These are phyloP conservation scores for Penicillium sp. DNA, from an alignment of 2,329 filamentous ascomycete species.

Conservation along the genomic window DNA sequence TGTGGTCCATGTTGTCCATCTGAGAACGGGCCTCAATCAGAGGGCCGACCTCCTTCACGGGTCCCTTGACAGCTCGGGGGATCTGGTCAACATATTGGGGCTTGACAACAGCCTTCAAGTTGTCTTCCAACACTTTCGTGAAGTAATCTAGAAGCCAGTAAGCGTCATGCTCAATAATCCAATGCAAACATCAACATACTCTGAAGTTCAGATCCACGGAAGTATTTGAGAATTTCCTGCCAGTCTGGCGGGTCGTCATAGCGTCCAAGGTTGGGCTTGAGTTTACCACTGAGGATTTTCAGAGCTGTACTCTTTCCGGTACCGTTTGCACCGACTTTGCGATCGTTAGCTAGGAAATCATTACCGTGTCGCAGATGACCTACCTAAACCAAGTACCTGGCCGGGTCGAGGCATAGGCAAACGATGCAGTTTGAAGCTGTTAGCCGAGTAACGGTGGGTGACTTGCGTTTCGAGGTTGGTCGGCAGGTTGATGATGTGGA, in stretches of 20 bases:
- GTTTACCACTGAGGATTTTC: conserved; percentile 96
- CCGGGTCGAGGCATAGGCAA: conserved; percentile 93
- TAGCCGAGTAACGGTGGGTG: conserved; percentile 97
- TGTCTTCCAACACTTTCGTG: conserved; percentile 94
- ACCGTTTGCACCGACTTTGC: conserved; percentile 88
- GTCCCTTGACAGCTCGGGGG: conserved; percentile 80
- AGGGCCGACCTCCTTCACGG: conserved; percentile 72
- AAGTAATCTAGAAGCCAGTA: conserved; percentile 71
- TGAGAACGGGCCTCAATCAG: conserved; percentile 73
- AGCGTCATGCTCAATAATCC: neutral
- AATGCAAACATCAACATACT: conserved; percentile 57
- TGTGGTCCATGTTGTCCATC: conserved; percentile 75
- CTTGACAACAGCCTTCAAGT: conserved; percentile 97
- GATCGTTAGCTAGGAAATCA: neutral
- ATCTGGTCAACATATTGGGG: conserved; percentile 99
- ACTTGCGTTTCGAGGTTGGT: conserved; percentile 98
- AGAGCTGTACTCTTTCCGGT: conserved; percentile 99
- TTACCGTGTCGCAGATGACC: neutral
- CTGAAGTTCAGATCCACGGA: conserved; percentile 94
- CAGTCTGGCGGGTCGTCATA: conserved; percentile 97
- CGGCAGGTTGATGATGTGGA: conserved; percentile 99
- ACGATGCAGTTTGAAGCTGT: conserved; percentile 99
- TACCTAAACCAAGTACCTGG: conserved; percentile 77
- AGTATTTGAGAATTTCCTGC: conserved; percentile 98
- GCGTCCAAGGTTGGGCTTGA: conserved; percentile 94